Conservation (phyloP, 129 eudicot genomes). For the Pseudognaphalium luteoalbum region DNA sequence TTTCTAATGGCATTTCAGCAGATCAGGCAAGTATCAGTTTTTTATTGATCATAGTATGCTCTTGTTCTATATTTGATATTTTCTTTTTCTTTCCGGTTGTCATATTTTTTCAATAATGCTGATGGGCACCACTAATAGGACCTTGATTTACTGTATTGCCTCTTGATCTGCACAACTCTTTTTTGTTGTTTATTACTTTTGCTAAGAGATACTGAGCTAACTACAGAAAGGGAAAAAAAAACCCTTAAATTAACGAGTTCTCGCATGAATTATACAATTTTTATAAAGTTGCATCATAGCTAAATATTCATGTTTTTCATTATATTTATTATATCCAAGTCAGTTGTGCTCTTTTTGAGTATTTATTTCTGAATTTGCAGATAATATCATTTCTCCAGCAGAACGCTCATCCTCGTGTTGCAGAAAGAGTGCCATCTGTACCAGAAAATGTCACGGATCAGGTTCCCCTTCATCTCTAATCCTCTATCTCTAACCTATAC, state of each 20-base stretch:
- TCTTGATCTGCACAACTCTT: not conserved
- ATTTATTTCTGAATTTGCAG: constrained; percentile 48
- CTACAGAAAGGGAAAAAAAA: not conserved
- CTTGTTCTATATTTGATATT: not conserved
- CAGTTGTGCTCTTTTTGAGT: not conserved
- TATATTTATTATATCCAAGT: not conserved
- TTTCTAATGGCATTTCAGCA: constrained; percentile 79
- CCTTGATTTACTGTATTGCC: too few species aligned
- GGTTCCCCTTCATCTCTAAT: constrained; percentile 41
- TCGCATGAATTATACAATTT: not conserved
- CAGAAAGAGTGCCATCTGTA: constrained; percentile 77
- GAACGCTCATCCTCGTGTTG: constrained; percentile 98
- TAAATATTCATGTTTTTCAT: not conserved
- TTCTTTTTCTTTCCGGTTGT: too few species aligned
- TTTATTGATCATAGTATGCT: not conserved
- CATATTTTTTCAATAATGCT: too few species aligned
- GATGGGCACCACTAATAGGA: too few species aligned
- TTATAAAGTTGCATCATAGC: not conserved
- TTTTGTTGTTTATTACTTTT: not conserved
- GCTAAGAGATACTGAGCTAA: not conserved
- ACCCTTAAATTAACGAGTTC: not conserved
- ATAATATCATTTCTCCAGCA: constrained; percentile 89
- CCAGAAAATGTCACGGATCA: constrained; percentile 98
- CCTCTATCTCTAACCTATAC: not conserved
- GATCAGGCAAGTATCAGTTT: constrained; percentile 67